These are phyloP conservation scores for Gaultheria prostrata DNA, from an alignment of 148 eudicot genomes.

Conservation along the genomic window DNA sequence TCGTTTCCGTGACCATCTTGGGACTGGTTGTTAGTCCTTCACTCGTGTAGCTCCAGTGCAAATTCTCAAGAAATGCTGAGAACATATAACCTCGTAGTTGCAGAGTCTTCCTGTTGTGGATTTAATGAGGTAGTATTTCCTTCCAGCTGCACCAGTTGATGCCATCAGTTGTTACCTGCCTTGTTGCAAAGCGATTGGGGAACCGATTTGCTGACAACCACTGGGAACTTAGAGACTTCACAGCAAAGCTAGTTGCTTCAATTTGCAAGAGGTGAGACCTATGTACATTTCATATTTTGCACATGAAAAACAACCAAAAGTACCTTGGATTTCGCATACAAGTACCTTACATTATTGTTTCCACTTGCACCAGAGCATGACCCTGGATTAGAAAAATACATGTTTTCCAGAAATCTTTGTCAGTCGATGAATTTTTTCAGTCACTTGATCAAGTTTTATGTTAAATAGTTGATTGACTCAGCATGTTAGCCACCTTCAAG, in stretches of 20 bases:
- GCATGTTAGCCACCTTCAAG: not conserved
- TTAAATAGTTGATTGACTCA: conserved; percentile 4
- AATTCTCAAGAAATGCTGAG: not conserved
- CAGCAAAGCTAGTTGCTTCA: conserved; percentile 69
- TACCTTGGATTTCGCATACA: not conserved
- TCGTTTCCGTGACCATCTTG: not conserved
- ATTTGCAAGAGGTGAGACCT: conserved; percentile 63
- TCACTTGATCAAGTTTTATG: not conserved
- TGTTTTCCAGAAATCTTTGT: not conserved
- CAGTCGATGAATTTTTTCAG: not conserved
- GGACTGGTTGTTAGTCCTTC: not conserved
- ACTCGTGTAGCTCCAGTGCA: not conserved
- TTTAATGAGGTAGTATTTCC: not conserved
- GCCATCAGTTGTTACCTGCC: conserved; percentile 76
- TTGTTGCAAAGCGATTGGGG: conserved; percentile 69
- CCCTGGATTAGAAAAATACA: not conserved
- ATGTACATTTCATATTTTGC: not conserved
- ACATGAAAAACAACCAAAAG: not conserved
- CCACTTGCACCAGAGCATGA: not conserved
- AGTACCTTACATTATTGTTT: not conserved
- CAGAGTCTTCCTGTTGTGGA: not conserved
- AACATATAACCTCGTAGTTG: not conserved
- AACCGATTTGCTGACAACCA: conserved; percentile 67
- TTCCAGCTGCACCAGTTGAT: conserved; percentile 74
- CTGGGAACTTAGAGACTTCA: conserved; percentile 76